Conservation (phyloP, 108 stramenopile species). For the Discostella pseudostelligera region DNA sequence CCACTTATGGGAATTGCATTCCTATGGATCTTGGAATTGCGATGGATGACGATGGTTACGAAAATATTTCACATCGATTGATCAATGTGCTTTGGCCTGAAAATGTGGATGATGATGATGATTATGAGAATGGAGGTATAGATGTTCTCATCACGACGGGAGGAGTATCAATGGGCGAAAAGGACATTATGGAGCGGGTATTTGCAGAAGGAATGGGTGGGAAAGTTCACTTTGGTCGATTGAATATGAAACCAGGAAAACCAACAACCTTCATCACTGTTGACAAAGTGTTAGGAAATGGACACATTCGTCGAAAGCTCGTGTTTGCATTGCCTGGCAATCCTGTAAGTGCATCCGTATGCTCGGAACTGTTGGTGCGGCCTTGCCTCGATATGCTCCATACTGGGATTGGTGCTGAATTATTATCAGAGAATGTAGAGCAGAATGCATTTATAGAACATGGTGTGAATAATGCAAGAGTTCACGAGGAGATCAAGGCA, state of each 20-base stretch:
- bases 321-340: conserved; percentile 92
- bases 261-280: conserved; percentile 92
- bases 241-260: conserved; percentile 97
- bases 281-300: conserved; percentile 22
- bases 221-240: conserved; percentile 82
- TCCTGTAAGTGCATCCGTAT: conserved; percentile 92
- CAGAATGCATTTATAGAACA: conserved; percentile 26
- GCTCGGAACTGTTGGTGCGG: conserved; percentile 82
- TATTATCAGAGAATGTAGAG: not conserved
- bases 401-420: conserved; percentile 32
- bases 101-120: conserved; percentile 20
- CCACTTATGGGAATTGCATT: conserved; percentile 42
- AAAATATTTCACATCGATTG: conserved; percentile 14
- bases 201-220: conserved; percentile 59
- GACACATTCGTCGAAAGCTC: conserved; percentile 24
- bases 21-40: conserved; percentile 84
- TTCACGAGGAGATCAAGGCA: conserved; percentile 53
- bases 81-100: conserved; percentile 35
- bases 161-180: conserved; percentile 88
- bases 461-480: conserved; percentile 47
- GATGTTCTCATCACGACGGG: conserved; percentile 94
- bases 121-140: conserved; percentile 39
- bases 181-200: conserved; percentile 73
- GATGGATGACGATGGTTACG: conserved; percentile 62
- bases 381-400: conserved; percentile 80